A percentile compares a stretch with the other conserved stretches of the same genome.
Evolutionary conservation across 1,139 yeast genomes (phyloP).

Genomic region (Suhomyces coccinellae): DNA sequence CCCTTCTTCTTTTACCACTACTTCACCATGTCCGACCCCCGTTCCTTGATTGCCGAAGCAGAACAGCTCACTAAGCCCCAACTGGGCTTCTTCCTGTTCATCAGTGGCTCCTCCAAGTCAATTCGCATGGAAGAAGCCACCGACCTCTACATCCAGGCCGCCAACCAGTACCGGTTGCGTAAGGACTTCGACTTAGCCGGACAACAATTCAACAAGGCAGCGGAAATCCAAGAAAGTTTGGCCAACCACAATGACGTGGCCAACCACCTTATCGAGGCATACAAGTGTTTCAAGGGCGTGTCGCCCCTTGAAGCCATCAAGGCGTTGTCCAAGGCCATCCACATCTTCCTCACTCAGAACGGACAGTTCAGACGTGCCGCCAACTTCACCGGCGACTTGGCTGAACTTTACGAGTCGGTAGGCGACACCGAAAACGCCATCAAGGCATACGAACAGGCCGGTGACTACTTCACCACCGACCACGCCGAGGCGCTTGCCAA

Average conservation of each 20-base stretch:
- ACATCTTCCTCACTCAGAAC: conserved; percentile 72
- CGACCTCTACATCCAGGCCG: conserved; percentile 88
- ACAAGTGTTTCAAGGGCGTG: conserved; percentile 75
- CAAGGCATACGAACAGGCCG: conserved; percentile 84
- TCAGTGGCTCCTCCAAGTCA: conserved; percentile 69
- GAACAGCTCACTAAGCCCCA: conserved; percentile 58
- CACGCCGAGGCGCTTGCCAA: conserved; percentile 90
- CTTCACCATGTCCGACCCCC: conserved; percentile 38
- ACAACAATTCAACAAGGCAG: conserved; percentile 79
- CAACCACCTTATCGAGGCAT: conserved; percentile 86
- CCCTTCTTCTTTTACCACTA: neutral
- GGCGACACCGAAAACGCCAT: conserved; percentile 70
- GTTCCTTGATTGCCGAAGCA: conserved; percentile 43
- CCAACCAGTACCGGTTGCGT: conserved; percentile 75
- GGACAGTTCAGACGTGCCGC: conserved; percentile 98
- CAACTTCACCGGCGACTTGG: conserved; percentile 87
- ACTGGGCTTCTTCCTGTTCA: conserved; percentile 67
- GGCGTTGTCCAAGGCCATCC: conserved; percentile 74
- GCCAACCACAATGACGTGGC: conserved; percentile 90
- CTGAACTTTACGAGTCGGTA: conserved; percentile 75
- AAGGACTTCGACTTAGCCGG: conserved; percentile 79
- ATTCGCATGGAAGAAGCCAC: conserved; percentile 86
- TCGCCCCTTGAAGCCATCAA: conserved; percentile 78
- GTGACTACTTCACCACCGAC: conserved; percentile 93
- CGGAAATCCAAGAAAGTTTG: conserved; percentile 72